These are phyloP conservation scores for Xylariaceae sp. DNA, from an alignment of 2,329 filamentous ascomycete species.

Conservation along the genomic window DNA sequence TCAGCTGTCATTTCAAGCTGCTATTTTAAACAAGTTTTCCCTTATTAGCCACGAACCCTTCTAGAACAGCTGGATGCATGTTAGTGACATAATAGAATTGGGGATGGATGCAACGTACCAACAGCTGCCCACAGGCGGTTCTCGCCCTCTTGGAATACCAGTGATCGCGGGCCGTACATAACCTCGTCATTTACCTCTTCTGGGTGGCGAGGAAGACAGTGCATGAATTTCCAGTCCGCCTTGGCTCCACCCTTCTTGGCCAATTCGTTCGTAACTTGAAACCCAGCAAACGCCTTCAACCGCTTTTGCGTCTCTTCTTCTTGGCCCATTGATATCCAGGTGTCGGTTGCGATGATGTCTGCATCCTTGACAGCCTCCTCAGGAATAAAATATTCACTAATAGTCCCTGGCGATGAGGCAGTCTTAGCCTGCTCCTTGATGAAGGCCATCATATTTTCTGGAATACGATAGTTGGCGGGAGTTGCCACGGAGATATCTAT, in stretches of 20 bases:
- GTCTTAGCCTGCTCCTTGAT: slow-evolving; percentile 69
- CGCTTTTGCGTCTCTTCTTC: slow-evolving; percentile 82
- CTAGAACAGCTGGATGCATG: slow-evolving; percentile 68
- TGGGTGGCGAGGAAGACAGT: slow-evolving; percentile 88
- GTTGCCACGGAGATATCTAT: slow-evolving; percentile 87
- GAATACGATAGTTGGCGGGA: slow-evolving; percentile 83
- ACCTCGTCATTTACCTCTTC: slow-evolving; percentile 96
- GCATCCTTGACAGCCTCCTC: slow-evolving; percentile 86
- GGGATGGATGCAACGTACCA: slow-evolving; percentile 53
- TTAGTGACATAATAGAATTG: slow-evolving; percentile 19
- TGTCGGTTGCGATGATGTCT: slow-evolving; percentile 92
- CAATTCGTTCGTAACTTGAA: slow-evolving; percentile 87
- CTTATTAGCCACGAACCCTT: slow-evolving; percentile 93
- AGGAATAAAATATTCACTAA: slow-evolving; percentile 78
- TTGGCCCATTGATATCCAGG: slow-evolving; percentile 98
- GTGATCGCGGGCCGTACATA: slow-evolving; percentile 82
- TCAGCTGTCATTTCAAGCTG: neutral
- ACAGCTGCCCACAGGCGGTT: slow-evolving; percentile 93
- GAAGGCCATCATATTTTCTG: slow-evolving; percentile 72
- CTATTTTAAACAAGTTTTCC: slow-evolving; percentile 64
- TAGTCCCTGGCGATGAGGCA: slow-evolving; percentile 64
- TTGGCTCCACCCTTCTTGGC: slow-evolving; percentile 86
- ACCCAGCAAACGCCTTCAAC: slow-evolving; percentile 82
- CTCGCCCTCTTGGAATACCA: slow-evolving; percentile 94
- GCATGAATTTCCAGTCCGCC: slow-evolving; percentile 95